These are phyloP conservation scores for Aspergillus luchuensis DNA, from an alignment of 2,329 filamentous ascomycete genomes.

Conservation along the genomic window DNA sequence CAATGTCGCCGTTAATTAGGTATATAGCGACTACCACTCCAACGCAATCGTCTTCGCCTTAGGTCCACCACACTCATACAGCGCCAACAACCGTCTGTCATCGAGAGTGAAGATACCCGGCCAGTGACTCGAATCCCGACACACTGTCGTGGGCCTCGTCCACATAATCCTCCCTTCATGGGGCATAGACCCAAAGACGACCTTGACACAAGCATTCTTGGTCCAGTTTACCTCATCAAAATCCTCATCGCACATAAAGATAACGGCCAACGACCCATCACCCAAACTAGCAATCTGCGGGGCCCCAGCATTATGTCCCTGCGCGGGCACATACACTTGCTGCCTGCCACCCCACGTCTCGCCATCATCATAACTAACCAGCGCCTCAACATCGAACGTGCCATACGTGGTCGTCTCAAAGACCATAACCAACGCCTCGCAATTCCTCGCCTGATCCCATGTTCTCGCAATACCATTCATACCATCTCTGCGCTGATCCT, in stretches of 20 bases:
- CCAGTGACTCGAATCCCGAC: slow-evolving; percentile 40
- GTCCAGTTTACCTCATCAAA: slow-evolving; percentile 40
- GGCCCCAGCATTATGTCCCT: slow-evolving; percentile 45
- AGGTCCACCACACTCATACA: slow-evolving; percentile 33
- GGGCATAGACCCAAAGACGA: slow-evolving; percentile 40
- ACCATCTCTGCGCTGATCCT: slow-evolving; percentile 38
- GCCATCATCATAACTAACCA: slow-evolving; percentile 50
- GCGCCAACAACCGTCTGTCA: slow-evolving; percentile 27
- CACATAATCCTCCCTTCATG: slow-evolving; percentile 37
- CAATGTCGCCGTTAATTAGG: too few relatives aligned
- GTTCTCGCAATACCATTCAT: slow-evolving; percentile 50
- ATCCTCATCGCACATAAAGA: slow-evolving; percentile 54
- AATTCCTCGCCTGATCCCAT: slow-evolving; percentile 27
- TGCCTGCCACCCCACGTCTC: slow-evolving; percentile 45
- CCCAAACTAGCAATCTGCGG: slow-evolving; percentile 49
- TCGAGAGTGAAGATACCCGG: slow-evolving; percentile 39
- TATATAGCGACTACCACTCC: not conserved
- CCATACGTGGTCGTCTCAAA: slow-evolving; percentile 50
- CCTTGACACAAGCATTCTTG: slow-evolving; percentile 44
- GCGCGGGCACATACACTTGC: slow-evolving; percentile 43
- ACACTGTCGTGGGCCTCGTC: slow-evolving; percentile 36
- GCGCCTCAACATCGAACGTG: slow-evolving; percentile 49
- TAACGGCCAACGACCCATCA: slow-evolving; percentile 44
- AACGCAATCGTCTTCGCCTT: slow-evolving; percentile 27
- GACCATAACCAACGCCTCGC: slow-evolving; percentile 47